These are phyloP conservation scores for Lactifluus hygrophoroides DNA, from an alignment of 768 basidiomycete species.

Conservation along the genomic window DNA sequence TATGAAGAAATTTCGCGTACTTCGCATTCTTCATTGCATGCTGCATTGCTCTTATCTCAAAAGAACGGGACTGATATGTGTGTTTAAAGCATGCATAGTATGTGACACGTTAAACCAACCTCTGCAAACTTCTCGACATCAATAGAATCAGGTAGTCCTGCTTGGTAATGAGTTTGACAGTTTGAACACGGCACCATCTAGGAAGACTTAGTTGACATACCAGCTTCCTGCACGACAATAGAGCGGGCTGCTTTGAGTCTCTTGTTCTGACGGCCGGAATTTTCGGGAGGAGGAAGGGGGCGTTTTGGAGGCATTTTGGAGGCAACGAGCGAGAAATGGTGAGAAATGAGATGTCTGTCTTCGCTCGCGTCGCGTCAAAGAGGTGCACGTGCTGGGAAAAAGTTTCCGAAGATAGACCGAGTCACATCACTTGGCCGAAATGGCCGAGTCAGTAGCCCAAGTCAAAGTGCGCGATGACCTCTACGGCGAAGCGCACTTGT, in stretches of 20 bases:
- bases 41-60: conserved; percentile 90
- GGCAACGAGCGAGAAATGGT: neutral
- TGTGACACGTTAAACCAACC: conserved; percentile 32
- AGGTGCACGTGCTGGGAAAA: conserved; percentile 16
- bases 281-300: conserved; percentile 24
- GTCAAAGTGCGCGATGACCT: conserved; percentile 22
- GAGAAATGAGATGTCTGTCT: no score
- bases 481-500: neutral
- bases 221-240: conserved; percentile 50
- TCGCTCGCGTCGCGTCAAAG: neutral
- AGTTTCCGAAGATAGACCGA: neutral
- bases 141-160: conserved; percentile 59
- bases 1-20: conserved; percentile 28
- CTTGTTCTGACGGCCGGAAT: conserved; percentile 48
- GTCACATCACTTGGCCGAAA: neutral
- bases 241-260: conserved; percentile 61
- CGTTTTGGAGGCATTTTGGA: conserved; percentile 36
- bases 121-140: conserved; percentile 87
- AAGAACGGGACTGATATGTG: conserved; percentile 59
- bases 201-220: conserved; percentile 35
- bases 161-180: conserved; percentile 24
- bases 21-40: conserved; percentile 73
- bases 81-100: neutral
- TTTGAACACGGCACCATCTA: neutral
- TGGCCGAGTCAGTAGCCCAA: neutral